A percentile compares a stretch with the other conserved stretches of the same genome.
These are phyloP conservation scores for Marasmius fiardii DNA, from an alignment of 1,284 basidiomycete genomes.

Conservation along the genomic window DNA sequence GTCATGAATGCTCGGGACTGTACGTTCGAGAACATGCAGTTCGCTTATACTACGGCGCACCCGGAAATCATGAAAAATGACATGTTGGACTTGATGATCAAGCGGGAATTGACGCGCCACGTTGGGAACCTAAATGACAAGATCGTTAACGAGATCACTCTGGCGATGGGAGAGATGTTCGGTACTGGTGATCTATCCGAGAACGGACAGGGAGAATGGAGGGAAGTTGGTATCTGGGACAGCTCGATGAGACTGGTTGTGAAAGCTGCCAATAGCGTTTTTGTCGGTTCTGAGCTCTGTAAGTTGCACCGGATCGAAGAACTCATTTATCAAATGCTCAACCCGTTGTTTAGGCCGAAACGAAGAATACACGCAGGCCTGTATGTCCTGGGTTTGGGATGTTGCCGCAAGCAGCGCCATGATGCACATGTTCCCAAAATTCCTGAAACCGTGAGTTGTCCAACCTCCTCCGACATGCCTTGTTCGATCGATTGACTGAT, in stretches of 20 bases:
- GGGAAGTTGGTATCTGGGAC: constrained; percentile 13
- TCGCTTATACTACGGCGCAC: constrained; percentile 18
- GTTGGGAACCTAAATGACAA: constrained; percentile 13
- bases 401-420: constrained; percentile 16
- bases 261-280: constrained; percentile 14
- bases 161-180: constrained; percentile 10
- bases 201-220: constrained; percentile 13
- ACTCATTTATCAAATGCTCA: too few relatives aligned
- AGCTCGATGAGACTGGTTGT: constrained; percentile 12
- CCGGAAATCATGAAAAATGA: constrained; percentile 17
- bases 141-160: constrained; percentile 14
- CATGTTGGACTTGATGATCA: constrained; percentile 19
- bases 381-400: constrained; percentile 12
- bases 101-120: constrained; percentile 16
- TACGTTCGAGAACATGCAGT: constrained; percentile 16
- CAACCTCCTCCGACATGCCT: background rate
- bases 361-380: constrained; percentile 17
- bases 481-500: background rate
- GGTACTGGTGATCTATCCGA: background rate
- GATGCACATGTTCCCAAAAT: constrained; percentile 18
- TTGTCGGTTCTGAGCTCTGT: constrained; percentile 19
- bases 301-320: too few relatives aligned
- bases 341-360: constrained; percentile 13
- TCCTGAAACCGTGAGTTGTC: constrained; percentile 16
- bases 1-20: constrained; percentile 18